These are phyloP conservation scores for Skeletonema tropicum DNA, from an alignment of 108 stramenopile genomes.

Conservation along the genomic window DNA sequence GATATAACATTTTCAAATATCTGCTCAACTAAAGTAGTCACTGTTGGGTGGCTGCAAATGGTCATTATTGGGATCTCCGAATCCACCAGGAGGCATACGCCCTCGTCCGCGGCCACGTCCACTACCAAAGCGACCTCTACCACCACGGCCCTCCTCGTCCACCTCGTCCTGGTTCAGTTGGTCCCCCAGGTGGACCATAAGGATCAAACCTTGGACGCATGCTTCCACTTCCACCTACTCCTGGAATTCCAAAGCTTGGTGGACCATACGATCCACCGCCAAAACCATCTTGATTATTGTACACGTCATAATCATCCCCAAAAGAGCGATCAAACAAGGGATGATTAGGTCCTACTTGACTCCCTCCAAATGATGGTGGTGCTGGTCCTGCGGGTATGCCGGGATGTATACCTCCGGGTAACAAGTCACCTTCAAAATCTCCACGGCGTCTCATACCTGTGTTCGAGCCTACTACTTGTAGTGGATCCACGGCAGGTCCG, in stretches of 20 bases:
- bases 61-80: conserved; percentile 83
- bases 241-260: conserved; percentile 30
- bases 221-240: conserved; percentile 45
- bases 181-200: conserved; percentile 70
- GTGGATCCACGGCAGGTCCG: conserved; percentile 18
- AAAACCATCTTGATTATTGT: conserved; percentile 27
- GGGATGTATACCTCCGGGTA: conserved; percentile 64
- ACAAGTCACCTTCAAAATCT: conserved; percentile 76
- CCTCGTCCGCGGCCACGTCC: conserved; percentile 12
- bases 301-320: conserved; percentile 36
- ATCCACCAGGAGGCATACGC: conserved; percentile 49
- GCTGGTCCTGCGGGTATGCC: background rate
- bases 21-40: conserved; percentile 42
- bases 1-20: background rate
- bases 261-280: conserved; percentile 20
- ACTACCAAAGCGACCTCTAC: conserved; percentile 35
- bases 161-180: conserved; percentile 44
- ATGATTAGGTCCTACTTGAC: conserved; percentile 86
- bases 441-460: conserved; percentile 23
- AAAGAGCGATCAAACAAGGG: conserved; percentile 65
- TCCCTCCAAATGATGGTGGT: conserved; percentile 47
- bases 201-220: conserved; percentile 88
- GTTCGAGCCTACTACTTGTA: conserved; percentile 10
- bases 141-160: conserved; percentile 21
- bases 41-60: conserved; percentile 70